phyloP scores from a whole-genome alignment of 192 early-diverging fungal genomes.

The Entomortierella lignicola region DNA sequence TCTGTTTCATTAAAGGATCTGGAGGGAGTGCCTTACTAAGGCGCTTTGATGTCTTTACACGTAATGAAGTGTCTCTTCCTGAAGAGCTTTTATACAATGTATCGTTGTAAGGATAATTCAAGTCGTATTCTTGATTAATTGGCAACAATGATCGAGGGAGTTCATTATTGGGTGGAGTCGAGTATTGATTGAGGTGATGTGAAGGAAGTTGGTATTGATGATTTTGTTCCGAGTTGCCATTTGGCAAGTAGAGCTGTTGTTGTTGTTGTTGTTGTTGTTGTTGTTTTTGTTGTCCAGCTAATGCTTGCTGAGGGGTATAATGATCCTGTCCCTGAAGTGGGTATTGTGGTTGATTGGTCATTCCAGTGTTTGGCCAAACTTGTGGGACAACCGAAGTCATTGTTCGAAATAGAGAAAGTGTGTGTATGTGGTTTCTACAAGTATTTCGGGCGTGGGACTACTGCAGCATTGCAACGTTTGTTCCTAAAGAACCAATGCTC shows the following conservation, averaged over 20 bases:
- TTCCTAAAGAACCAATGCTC: background rate
- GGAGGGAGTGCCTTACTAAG: slow-evolving; percentile 29
- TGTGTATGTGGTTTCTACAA: slow-evolving; percentile 2
- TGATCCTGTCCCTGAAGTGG: background rate
- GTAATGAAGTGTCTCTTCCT: slow-evolving; percentile 11
- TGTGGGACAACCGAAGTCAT: slow-evolving; percentile 36
- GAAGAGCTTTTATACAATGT: background rate
- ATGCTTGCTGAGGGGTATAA: background rate
- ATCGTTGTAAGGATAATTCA: slow-evolving; percentile 7
- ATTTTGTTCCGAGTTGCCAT: background rate
- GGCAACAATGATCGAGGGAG: background rate
- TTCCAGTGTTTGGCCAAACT: slow-evolving; percentile 1
- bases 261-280: background rate
- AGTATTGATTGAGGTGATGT: background rate
- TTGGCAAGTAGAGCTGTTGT: background rate
- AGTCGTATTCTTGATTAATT: slow-evolving; percentile 19
- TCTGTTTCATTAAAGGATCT: slow-evolving; percentile 15
- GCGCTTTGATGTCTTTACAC: slow-evolving; percentile 24
- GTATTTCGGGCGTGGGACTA: too few species aligned
- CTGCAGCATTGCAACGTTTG: background rate
- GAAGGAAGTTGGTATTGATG: background rate
- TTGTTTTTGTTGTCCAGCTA: background rate
- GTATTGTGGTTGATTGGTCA: background rate
- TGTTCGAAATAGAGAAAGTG: too few species aligned
- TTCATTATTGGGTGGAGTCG: background rate